Conservation (phyloP, 1,139 yeast species). For the Candida sanyaensis region DNA sequence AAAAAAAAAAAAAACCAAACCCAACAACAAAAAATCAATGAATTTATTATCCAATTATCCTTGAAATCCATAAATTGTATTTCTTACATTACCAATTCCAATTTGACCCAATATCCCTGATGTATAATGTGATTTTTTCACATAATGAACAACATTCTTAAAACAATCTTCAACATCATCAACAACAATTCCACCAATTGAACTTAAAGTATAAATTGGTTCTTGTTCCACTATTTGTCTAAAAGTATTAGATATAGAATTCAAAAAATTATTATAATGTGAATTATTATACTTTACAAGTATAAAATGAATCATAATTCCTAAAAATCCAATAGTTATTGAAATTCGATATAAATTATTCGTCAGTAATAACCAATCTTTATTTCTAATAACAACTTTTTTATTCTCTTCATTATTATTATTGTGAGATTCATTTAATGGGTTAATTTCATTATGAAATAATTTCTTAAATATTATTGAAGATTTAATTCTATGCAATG, state of each 20-base stretch:
- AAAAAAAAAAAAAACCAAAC: not conserved
- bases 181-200: constrained; percentile 12
- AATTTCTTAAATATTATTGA: constrained; percentile 35
- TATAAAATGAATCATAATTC: constrained; percentile 40
- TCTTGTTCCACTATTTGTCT: not conserved
- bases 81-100: constrained; percentile 35
- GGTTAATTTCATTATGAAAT: constrained; percentile 14
- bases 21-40: not conserved
- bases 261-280: constrained; percentile 11
- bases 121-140: constrained; percentile 17
- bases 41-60: constrained; percentile 3
- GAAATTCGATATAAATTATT: constrained; percentile 34
- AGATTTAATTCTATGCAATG: constrained; percentile 35
- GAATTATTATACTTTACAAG: constrained; percentile 24
- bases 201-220: constrained; percentile 6
- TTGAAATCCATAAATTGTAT: constrained; percentile 23
- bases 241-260: not conserved
- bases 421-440: not conserved
- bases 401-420: constrained; percentile 14
- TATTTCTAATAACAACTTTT: constrained; percentile 11
- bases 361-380: constrained; percentile 10
- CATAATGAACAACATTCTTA: constrained; percentile 14
- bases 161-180: constrained; percentile 17
- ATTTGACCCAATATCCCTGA: constrained; percentile 27
- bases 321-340: constrained; percentile 44